Conservation (phyloP, 345 rosid species). For the Eucalyptus regnans region DNA sequence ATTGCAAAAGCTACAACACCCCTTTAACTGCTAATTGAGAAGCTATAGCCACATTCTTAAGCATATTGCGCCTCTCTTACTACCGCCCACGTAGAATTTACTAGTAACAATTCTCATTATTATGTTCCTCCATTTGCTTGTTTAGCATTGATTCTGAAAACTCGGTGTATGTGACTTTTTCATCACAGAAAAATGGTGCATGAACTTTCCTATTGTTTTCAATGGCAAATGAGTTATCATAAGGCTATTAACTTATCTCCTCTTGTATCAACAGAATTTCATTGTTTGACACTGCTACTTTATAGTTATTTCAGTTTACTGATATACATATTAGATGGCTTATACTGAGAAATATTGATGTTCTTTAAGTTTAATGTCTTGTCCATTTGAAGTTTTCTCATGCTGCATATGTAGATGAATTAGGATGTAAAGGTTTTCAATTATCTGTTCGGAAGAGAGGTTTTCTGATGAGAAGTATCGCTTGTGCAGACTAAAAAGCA, state of each 20-base stretch:
- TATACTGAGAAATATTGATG: background rate
- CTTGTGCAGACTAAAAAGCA: conserved; percentile 65
- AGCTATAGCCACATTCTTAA: background rate
- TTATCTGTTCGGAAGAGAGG: background rate
- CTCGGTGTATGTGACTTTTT: background rate
- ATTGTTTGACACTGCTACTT: background rate
- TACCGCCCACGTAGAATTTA: background rate
- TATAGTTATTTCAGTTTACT: background rate
- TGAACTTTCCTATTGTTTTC: background rate
- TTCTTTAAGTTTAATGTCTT: background rate
- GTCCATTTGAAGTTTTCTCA: background rate
- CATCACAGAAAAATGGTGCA: background rate
- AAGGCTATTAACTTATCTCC: background rate
- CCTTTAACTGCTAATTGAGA: background rate
- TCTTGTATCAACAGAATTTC: background rate
- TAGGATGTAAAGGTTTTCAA: background rate
- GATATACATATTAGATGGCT: background rate
- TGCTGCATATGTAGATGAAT: background rate
- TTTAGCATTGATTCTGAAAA: background rate
- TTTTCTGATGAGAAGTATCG: conserved; percentile 12
- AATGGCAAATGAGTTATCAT: background rate
- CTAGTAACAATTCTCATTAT: background rate
- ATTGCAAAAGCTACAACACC: background rate
- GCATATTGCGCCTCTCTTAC: background rate
- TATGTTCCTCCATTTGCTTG: background rate